phyloP scores from a whole-genome alignment of 306 rosid genomes.

The Cotoneaster glaucophyllus region DNA sequence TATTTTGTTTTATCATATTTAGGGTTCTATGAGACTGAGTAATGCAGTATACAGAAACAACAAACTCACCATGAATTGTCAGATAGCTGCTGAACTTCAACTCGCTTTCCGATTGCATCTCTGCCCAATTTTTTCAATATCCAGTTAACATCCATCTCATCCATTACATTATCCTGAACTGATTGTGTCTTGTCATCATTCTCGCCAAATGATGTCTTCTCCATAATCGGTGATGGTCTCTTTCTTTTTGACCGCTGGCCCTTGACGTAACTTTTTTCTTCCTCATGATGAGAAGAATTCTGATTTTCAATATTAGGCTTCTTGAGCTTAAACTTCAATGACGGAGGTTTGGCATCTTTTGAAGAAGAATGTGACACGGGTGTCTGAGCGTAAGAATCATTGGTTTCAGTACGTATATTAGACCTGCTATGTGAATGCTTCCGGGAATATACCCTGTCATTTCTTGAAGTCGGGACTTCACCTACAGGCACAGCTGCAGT shows the following conservation, averaged over 20 bases:
- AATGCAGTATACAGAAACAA: neutral
- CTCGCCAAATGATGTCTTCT: slow-evolving; percentile 45
- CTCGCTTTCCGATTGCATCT: slow-evolving; percentile 96
- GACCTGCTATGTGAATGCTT: slow-evolving; percentile 58
- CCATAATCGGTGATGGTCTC: slow-evolving; percentile 69
- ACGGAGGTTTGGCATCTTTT: slow-evolving; percentile 65
- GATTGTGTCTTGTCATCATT: slow-evolving; percentile 40
- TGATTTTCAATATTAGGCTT: slow-evolving; percentile 64
- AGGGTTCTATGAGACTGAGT: neutral
- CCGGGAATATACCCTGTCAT: slow-evolving; percentile 34
- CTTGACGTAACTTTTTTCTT: slow-evolving; percentile 67
- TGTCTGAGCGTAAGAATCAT: slow-evolving; percentile 38
- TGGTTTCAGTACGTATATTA: slow-evolving; percentile 34
- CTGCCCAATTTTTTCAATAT: slow-evolving; percentile 86
- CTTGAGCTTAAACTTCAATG: slow-evolving; percentile 69
- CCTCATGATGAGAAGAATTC: slow-evolving; percentile 57
- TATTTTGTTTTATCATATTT: neutral
- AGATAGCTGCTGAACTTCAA: slow-evolving; percentile 83
- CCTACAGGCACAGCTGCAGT: slow-evolving; percentile 27
- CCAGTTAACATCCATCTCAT: slow-evolving; percentile 98
- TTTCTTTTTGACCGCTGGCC: slow-evolving; percentile 97
- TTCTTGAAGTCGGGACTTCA: slow-evolving; percentile 31
- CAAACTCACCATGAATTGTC: slow-evolving; percentile 80
- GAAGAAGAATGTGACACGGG: slow-evolving; percentile 49
- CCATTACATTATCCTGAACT: slow-evolving; percentile 50